Evolutionary conservation across 164 flowering plant species (phyloP).

Genomic region (Taxillus chinensis): DNA sequence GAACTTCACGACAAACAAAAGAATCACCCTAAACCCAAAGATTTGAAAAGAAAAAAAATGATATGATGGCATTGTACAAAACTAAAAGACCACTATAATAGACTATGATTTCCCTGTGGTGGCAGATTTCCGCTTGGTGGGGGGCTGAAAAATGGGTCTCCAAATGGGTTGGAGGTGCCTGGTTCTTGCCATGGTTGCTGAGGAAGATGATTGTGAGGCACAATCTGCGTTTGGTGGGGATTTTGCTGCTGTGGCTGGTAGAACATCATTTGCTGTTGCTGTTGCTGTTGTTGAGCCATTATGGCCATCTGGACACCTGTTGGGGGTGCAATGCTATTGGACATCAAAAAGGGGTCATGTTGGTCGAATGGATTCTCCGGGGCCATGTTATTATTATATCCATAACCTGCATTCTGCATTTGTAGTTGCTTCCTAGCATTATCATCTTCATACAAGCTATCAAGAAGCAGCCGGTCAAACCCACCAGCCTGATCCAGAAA

Average conservation of each 20-base stretch:
- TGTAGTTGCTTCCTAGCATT: constrained; percentile 51
- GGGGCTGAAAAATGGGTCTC: constrained; percentile 43
- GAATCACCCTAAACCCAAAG: too few relatives aligned
- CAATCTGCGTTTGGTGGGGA: constrained; percentile 23
- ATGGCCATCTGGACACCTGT: constrained; percentile 73
- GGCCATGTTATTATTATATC: constrained; percentile 21
- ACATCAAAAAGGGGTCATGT: constrained; percentile 58
- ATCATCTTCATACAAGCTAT: constrained; percentile 88
- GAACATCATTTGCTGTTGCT: constrained; percentile 17
- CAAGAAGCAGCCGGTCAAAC: constrained; percentile 73
- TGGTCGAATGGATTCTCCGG: constrained; percentile 33
- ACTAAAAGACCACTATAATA: constrained; percentile 23
- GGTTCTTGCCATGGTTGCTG: neutral
- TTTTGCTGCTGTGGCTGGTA: constrained; percentile 12
- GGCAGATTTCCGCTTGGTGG: constrained; percentile 22
- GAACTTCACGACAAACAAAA: too few relatives aligned
- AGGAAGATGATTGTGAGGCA: constrained; percentile 25
- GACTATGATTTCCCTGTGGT: constrained; percentile 36
- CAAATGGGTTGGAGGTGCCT: constrained; percentile 59
- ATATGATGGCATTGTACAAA: neutral
- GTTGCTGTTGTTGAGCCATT: constrained; percentile 33
- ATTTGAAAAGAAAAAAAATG: too few relatives aligned
- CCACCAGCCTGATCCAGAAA: constrained; percentile 65
- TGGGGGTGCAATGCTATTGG: constrained; percentile 65
- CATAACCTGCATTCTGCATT: constrained; percentile 50